phyloP scores from a whole-genome alignment of 345 rosid genomes.

The Syzygium oleosum region DNA sequence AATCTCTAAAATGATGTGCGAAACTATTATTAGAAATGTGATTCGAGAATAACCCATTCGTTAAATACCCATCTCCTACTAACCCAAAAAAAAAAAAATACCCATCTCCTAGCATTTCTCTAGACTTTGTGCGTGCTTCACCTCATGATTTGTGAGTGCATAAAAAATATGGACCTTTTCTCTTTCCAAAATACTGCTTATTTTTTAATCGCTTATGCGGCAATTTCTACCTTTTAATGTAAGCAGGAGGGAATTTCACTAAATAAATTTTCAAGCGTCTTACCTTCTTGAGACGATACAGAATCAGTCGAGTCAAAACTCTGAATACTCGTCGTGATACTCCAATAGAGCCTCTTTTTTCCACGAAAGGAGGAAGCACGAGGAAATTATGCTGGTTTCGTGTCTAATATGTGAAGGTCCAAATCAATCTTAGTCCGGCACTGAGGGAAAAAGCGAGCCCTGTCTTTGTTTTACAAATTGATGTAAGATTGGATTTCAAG shows the following conservation, averaged over 20 bases:
- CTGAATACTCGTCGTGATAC: background rate
- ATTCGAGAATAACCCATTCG: background rate
- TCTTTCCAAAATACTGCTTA: background rate
- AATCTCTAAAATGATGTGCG: background rate
- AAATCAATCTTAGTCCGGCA: background rate
- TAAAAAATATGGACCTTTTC: background rate
- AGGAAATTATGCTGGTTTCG: background rate
- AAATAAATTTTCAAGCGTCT: background rate
- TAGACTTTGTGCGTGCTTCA: background rate
- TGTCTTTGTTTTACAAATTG: background rate
- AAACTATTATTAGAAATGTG: background rate
- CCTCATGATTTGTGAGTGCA: background rate
- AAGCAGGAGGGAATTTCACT: background rate
- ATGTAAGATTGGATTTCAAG: background rate
- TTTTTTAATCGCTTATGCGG: background rate
- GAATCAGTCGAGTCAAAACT: background rate
- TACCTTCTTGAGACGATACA: background rate
- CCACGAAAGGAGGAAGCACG: background rate
- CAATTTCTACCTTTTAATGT: background rate
- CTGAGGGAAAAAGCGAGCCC: background rate
- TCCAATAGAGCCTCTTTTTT: background rate
- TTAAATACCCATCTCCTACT: background rate
- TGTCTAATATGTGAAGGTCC: background rate
- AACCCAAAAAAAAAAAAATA: too few species aligned
- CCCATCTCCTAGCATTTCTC: background rate